Base-by-base conservation (phyloP, 192 early-diverging fungal genomes). In the Coemansia sp. region DNA sequence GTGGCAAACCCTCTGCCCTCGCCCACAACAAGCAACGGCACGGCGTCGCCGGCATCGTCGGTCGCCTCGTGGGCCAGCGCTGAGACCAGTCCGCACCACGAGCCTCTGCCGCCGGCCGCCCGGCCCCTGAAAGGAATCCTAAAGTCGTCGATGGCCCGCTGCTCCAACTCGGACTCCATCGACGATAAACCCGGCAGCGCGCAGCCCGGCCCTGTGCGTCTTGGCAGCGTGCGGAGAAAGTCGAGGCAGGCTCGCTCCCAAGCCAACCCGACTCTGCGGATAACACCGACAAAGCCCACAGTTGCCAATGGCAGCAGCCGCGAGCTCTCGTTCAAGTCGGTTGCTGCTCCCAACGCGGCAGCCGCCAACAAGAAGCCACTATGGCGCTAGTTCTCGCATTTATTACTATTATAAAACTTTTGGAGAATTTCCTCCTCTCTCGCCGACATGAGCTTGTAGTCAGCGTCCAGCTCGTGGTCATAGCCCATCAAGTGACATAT, bases 401-500 rank as follows among this genome's bases (percentile, higher is more conserved):
- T 54, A 38, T 39, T 22, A n/a, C 25, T 21, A 6, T 39, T 49
- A 34, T 56, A 56, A 25, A 53, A 70, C 34, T 25, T 42, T 3
- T 58, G 19, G 22, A 80, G 42, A 18, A 80, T 76, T 11, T 58
- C 38, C 2, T 55, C 31, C 48, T 80, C 78, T 26, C 67, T 51
- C n/a, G 35, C 22, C 1, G 40, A 8, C 78, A 80, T 80, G 14
- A 22, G n/a, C 30, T 18, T 23, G 51, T 70, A 85, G 25, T 81
- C 81, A 0, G 53, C 23, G 27, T 84, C 77, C 2, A 46, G 23
- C 33, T 83, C 73, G 46, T 87, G 85, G 57, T 87, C 83, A 43
- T 84, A 85, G 8, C 85, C 85, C 30, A 87, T 63, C 22, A 87
- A 58, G 60, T 87, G 85, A 39, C 82, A 85, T 8, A 87, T 82